Percentiles rank a stretch among this genome's conserved stretches.
These are phyloP conservation scores for Tripterygium wilfordii DNA, from an alignment of 177 flowering plant species.

Conservation along the genomic window DNA sequence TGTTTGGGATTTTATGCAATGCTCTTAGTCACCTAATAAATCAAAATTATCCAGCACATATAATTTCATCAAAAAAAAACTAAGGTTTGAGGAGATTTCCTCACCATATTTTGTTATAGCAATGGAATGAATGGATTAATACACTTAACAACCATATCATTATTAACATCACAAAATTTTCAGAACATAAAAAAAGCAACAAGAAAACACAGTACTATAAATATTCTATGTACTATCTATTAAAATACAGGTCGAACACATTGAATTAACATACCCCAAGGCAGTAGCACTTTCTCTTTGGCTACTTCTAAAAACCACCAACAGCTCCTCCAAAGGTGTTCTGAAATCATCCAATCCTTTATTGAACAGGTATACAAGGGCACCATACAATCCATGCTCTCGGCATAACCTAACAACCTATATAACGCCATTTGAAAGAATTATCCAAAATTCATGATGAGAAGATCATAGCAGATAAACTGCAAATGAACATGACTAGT, in stretches of 20 bases:
- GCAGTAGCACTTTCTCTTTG: constrained; percentile 46
- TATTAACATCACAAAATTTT: too few species aligned
- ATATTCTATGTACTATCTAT: too few species aligned
- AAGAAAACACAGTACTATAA: background rate
- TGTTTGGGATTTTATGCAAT: too few species aligned
- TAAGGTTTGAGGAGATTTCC: too few species aligned
- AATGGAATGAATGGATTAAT: too few species aligned
- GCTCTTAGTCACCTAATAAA: too few species aligned
- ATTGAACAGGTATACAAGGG: constrained; percentile 87
- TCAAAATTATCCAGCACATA: too few species aligned
- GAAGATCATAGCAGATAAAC: background rate
- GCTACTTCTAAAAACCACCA: constrained; percentile 53
- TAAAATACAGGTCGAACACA: background rate
- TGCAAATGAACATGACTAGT: constrained; percentile 5
- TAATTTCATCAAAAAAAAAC: too few species aligned
- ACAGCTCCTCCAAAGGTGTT: constrained; percentile 92
- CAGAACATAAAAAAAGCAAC: too few species aligned
- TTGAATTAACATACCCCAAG: constrained; percentile 56
- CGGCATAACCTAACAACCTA: constrained; percentile 90
- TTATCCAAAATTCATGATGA: background rate
- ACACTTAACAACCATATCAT: too few species aligned
- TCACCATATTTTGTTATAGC: too few species aligned
- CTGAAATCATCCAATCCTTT: constrained; percentile 87
- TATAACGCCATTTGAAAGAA: constrained; percentile 9
- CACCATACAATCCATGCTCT: constrained; percentile 89